Evolutionary conservation across 768 basidiomycete species (phyloP).

Genomic region (Infundibulicybe gibba): DNA sequence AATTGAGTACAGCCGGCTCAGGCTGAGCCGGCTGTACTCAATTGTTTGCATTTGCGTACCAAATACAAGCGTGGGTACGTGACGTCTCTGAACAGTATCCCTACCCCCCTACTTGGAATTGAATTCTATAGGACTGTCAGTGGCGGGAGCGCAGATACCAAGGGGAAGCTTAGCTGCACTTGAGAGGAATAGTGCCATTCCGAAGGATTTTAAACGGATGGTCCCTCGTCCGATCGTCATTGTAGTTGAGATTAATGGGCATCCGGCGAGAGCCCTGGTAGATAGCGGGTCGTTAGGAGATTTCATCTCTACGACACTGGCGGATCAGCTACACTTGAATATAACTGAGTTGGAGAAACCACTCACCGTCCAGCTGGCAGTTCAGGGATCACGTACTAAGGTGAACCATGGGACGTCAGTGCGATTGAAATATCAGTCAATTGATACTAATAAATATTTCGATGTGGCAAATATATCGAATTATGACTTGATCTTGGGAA

Average conservation of each 20-base stretch:
- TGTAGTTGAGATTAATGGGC: neutral
- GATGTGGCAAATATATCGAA: conserved; percentile 33
- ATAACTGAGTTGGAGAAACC: conserved; percentile 21
- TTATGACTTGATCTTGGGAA: conserved; percentile 39
- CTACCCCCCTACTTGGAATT: no score
- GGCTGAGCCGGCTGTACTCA: no score
- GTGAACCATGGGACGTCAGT: conserved; percentile 24
- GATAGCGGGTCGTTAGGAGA: conserved; percentile 37
- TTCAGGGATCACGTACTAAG: conserved; percentile 35
- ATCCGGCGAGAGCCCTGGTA: conserved; percentile 21
- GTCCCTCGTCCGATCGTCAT: neutral
- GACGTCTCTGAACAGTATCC: no score
- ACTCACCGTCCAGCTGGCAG: conserved; percentile 32
- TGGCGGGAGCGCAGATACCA: neutral
- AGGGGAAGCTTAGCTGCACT: neutral
- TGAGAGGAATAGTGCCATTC: neutral
- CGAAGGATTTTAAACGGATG: neutral
- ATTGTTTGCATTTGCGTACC: no score
- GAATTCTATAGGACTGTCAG: no score
- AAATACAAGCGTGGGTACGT: no score
- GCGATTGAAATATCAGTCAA: conserved; percentile 27
- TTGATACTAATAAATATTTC: conserved; percentile 23
- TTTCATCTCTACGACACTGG: conserved; percentile 32
- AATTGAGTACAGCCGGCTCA: no score
- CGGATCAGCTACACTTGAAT: conserved; percentile 29